phyloP scores from a whole-genome alignment of 129 eudicot genomes.

The Arctium minus region DNA sequence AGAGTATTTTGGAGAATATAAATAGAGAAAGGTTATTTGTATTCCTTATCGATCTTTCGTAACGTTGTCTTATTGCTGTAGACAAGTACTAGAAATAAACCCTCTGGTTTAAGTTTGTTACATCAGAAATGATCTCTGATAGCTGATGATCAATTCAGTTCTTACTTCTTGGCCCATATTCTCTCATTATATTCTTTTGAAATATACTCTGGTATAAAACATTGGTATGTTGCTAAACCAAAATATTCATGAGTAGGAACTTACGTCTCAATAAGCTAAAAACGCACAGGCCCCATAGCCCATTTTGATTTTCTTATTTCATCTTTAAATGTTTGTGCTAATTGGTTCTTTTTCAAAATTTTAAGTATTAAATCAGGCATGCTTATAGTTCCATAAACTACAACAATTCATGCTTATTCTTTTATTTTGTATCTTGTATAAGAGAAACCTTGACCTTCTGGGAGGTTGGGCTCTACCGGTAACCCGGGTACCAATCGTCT shows the following conservation, averaged over 20 bases:
- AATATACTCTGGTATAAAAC: neutral
- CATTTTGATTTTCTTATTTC: neutral
- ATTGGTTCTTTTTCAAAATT: neutral
- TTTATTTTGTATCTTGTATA: neutral
- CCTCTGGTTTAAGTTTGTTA: neutral
- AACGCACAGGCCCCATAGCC: neutral
- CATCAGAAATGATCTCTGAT: neutral
- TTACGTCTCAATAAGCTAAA: neutral
- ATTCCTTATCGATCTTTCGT: too few relatives aligned
- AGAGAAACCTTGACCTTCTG: too few relatives aligned
- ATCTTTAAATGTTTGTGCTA: neutral
- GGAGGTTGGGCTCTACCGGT: too few relatives aligned
- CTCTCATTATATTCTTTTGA: neutral
- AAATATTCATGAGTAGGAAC: neutral
- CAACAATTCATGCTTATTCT: neutral
- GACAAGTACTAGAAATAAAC: neutral
- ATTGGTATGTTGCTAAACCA: neutral
- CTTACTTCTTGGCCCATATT: neutral
- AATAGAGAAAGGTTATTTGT: conserved; percentile 74
- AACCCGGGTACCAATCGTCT: too few relatives aligned
- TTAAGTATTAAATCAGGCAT: neutral
- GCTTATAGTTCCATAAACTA: neutral
- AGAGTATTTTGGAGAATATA: conserved; percentile 77
- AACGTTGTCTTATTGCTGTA: too few relatives aligned
- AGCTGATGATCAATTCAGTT: neutral